phyloP scores from a whole-genome alignment of 1,284 basidiomycete genomes.

The Spongiforma sp. region DNA sequence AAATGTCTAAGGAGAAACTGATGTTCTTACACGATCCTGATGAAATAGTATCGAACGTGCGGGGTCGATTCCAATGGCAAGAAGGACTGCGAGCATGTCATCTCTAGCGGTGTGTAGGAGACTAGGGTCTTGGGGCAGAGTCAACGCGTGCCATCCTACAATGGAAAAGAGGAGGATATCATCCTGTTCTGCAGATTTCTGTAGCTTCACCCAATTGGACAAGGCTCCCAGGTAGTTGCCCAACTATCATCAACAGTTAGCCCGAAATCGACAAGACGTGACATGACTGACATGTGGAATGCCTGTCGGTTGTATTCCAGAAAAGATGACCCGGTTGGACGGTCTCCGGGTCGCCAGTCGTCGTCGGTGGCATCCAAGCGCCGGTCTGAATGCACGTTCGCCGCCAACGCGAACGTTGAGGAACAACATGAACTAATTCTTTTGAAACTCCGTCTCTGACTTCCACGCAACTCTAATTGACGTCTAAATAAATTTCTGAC shows the following conservation, averaged over 20 bases:
- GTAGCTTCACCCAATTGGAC: slow-evolving; percentile 86
- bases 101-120: slow-evolving; percentile 65
- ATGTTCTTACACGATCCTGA: slow-evolving; percentile 81
- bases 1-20: neutral
- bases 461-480: slow-evolving; percentile 18
- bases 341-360: slow-evolving; percentile 8
- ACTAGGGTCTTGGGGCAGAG: slow-evolving; percentile 84
- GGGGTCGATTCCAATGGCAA: slow-evolving; percentile 89
- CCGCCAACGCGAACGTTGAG: slow-evolving; percentile 9
- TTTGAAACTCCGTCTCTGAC: slow-evolving; percentile 38
- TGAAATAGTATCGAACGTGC: slow-evolving; percentile 73
- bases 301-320: slow-evolving; percentile 86
- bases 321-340: slow-evolving; percentile 65
- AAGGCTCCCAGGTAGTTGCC: slow-evolving; percentile 95
- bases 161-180: slow-evolving; percentile 85
- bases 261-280: neutral
- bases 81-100: slow-evolving; percentile 83
- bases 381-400: slow-evolving; percentile 4
- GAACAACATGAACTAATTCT: slow-evolving; percentile 13
- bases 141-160: slow-evolving; percentile 93
- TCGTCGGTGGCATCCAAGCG: slow-evolving; percentile 6
- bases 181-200: slow-evolving; percentile 58
- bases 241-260: slow-evolving; percentile 60
- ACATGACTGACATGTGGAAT: slow-evolving; percentile 76
- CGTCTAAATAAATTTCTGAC: slow-evolving; percentile 3